Evolutionary conservation across 2,329 filamentous ascomycete species (phyloP).

Genomic region (Cytospora piceicola): DNA sequence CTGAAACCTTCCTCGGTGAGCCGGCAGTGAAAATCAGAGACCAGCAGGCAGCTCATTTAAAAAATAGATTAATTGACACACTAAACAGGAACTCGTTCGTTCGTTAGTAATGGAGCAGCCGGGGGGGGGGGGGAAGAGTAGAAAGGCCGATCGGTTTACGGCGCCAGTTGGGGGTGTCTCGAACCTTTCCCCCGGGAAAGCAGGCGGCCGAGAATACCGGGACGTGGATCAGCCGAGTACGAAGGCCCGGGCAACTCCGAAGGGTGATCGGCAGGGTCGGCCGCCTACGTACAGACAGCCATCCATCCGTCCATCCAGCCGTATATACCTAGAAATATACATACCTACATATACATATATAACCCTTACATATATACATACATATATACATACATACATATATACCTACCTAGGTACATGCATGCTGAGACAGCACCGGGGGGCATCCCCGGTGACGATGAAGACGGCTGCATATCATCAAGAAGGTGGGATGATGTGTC

Average conservation of each 20-base stretch:
- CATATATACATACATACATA: no score
- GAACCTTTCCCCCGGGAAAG: not conserved
- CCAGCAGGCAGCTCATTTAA: not conserved
- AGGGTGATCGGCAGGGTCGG: slow-evolving; percentile 1
- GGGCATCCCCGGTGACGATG: not conserved
- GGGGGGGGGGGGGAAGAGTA: not conserved
- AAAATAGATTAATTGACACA: not conserved
- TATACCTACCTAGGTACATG: not conserved
- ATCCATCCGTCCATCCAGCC: no score
- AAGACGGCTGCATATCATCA: not conserved
- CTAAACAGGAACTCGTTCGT: not conserved
- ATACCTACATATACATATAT: no score
- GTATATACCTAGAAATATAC: no score
- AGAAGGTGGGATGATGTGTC: not conserved
- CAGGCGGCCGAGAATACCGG: not conserved
- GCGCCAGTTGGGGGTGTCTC: not conserved
- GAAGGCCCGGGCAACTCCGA: not conserved
- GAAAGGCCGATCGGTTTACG: not conserved
- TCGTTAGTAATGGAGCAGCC: no score
- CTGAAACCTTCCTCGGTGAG: not conserved
- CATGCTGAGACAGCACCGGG: not conserved
- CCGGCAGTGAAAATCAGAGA: not conserved
- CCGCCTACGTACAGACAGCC: not conserved
- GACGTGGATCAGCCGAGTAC: not conserved
- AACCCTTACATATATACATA: no score